Evolutionary conservation across 163 green algal genomes (phyloP).

Genomic region (Chlamydomonas reinhardtii): DNA sequence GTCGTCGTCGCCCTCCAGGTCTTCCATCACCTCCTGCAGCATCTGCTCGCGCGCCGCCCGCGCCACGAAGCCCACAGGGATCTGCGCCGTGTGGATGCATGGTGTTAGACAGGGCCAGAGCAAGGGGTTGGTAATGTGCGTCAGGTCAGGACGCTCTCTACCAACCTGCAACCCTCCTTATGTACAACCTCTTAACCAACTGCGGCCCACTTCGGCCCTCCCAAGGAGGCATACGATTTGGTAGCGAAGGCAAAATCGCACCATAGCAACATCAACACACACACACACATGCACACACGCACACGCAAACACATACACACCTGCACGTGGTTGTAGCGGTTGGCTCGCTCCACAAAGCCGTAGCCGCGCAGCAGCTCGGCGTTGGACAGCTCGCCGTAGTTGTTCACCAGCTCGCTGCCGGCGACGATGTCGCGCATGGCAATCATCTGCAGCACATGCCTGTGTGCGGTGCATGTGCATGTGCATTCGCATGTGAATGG

Average conservation of each 20-base stretch:
- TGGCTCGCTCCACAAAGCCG: slow-evolving; percentile 61
- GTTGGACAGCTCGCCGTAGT: slow-evolving; percentile 67
- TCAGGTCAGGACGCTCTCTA: no score
- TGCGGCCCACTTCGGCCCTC: no score
- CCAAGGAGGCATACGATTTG: no score
- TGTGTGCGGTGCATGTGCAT: neutral
- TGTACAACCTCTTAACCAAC: no score
- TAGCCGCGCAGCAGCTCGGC: slow-evolving; percentile 70
- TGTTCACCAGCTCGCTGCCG: slow-evolving; percentile 72
- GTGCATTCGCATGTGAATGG: no score
- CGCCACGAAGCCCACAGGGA: slow-evolving; percentile 52
- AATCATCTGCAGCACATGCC: slow-evolving; percentile 68
- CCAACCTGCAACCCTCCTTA: no score
- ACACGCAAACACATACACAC: neutral
- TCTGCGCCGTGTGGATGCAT: slow-evolving; percentile 7
- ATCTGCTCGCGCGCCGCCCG: slow-evolving; percentile 13
- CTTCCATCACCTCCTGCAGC: neutral
- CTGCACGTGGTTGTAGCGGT: slow-evolving; percentile 53
- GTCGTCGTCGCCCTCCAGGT: no score
- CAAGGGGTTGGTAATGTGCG: no score
- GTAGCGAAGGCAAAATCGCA: no score
- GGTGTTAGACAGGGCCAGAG: neutral
- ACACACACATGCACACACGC: no score
- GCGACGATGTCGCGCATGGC: slow-evolving; percentile 61
- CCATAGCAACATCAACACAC: no score